Evolutionary conservation across 2,329 filamentous ascomycete species (phyloP), one percentile per base, ranked within the genome.

Genomic region (Trichoderma brevicompactum): DNA sequence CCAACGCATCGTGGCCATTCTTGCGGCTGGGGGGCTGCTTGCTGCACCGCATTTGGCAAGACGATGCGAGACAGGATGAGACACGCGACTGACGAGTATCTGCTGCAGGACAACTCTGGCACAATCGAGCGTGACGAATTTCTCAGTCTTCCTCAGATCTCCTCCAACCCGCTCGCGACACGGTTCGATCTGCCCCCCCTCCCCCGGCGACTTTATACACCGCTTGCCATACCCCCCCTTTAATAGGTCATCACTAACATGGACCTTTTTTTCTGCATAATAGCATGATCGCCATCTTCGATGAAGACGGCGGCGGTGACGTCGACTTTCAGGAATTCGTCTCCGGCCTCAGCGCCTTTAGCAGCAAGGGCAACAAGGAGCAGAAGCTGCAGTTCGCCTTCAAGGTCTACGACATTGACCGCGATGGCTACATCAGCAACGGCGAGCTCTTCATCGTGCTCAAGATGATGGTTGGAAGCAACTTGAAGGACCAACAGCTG

Each of bases 381-480:
- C 94, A 99, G 82, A 99, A 99, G 83, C 86, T 98, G 70, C 89
- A 88, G 63, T 99, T 99, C 76, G 95, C 95, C 50, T 99, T 99
- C 87, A 97, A 97, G 80, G 95, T 99, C 68, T 99, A 99, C 84
- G 95, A 99, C 78, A 98, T 99, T 75, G 95, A 99, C 80, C 92
- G 95, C 67, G 95, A 99, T 79, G 95, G 95, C 28, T 99, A 92
- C 81, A 99, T 99, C 76, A 96, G 92, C 83, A 99, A 99, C 79
- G 95, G 95, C 74, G 95, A 99, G 83, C 87, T 99, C 59, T 99
- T 98, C 79, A 98, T 99, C 74, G 95, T 99, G 75, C 85, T 99
- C 74, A 99, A 99, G 90, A 99, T 99, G 95, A 99, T 99, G 95
- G 95, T 99, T 59, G 95, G 95, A 67, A 97, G 92, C 82, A 99